These are phyloP conservation scores for Cryptococcus sp. DNA, from an alignment of 1,284 basidiomycete species.

Conservation along the genomic window DNA sequence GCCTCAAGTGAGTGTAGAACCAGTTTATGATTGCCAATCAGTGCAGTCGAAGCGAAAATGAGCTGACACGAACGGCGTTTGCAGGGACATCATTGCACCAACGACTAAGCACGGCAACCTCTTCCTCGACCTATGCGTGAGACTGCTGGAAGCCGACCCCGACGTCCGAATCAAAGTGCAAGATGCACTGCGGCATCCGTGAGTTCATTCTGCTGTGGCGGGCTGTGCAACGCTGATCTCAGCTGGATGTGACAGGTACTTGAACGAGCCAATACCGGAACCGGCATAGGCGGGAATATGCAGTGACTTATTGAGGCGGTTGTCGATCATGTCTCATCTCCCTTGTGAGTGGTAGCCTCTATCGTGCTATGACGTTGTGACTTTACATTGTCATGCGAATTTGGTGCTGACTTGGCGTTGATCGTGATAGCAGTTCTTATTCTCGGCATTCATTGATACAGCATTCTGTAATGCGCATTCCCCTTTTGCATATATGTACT, in stretches of 20 bases:
- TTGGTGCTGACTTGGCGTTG: too few species aligned
- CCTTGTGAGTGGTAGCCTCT: too few species aligned
- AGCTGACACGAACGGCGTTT: background rate
- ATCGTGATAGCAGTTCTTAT: too few species aligned
- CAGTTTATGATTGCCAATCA: too few species aligned
- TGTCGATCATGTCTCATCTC: too few species aligned
- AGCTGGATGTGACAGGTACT: slow-evolving; percentile 5
- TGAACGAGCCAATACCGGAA: slow-evolving; percentile 22
- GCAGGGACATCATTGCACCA: slow-evolving; percentile 78
- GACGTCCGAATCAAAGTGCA: slow-evolving; percentile 79
- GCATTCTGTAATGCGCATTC: too few species aligned
- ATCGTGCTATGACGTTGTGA: too few species aligned
- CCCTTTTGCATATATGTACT: too few species aligned
- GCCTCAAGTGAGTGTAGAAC: slow-evolving; percentile 63
- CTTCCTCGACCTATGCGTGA: slow-evolving; percentile 84
- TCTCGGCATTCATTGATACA: too few species aligned
- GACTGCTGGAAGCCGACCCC: slow-evolving; percentile 89
- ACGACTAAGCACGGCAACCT: slow-evolving; percentile 63
- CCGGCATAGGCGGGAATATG: slow-evolving; percentile 3
- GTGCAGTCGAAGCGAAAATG: too few species aligned
- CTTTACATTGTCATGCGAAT: too few species aligned
- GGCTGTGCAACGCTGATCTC: background rate
- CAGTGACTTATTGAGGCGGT: too few species aligned
- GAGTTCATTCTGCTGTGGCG: background rate
- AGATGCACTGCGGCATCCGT: slow-evolving; percentile 83